These are phyloP conservation scores for Colletotrichum horii DNA, from an alignment of 2,329 filamentous ascomycete species.

Conservation along the genomic window DNA sequence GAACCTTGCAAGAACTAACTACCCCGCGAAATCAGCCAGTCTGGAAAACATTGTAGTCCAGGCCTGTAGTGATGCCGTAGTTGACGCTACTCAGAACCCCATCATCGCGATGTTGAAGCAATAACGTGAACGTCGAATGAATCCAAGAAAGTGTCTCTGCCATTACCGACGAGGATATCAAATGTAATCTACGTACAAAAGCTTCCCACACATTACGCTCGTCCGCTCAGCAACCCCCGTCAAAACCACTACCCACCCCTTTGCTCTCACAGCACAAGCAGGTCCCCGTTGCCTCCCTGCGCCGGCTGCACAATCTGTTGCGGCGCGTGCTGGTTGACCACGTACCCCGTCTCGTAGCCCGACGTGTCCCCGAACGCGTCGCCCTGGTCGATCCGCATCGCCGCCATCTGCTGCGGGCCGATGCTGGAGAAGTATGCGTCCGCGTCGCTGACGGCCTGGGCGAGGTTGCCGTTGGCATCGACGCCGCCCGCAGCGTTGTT, in stretches of 20 bases:
- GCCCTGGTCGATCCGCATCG: slow-evolving; percentile 69
- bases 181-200: slow-evolving; percentile 1
- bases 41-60: neutral
- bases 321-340: slow-evolving; percentile 83
- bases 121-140: neutral
- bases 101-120: neutral
- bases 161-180: slow-evolving; percentile 11
- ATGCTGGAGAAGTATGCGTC: slow-evolving; percentile 88
- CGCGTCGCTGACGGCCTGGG: slow-evolving; percentile 80
- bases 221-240: neutral
- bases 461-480: slow-evolving; percentile 53
- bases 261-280: slow-evolving; percentile 64
- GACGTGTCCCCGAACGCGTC: slow-evolving; percentile 69
- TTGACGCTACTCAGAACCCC: neutral
- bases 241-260: neutral
- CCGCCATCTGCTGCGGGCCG: slow-evolving; percentile 75
- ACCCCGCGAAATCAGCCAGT: neutral
- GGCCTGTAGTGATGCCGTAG: neutral
- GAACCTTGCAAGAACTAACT: neutral
- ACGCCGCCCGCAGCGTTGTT: neutral
- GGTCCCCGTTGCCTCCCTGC: slow-evolving; percentile 72
- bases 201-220: neutral
- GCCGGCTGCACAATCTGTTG: slow-evolving; percentile 77
- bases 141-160: neutral
- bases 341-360: slow-evolving; percentile 61